A percentile compares a stretch with the other conserved stretches of the same genome.
Evolutionary conservation across 306 rosid species (phyloP).

Genomic region (Albizia julibrissin): DNA sequence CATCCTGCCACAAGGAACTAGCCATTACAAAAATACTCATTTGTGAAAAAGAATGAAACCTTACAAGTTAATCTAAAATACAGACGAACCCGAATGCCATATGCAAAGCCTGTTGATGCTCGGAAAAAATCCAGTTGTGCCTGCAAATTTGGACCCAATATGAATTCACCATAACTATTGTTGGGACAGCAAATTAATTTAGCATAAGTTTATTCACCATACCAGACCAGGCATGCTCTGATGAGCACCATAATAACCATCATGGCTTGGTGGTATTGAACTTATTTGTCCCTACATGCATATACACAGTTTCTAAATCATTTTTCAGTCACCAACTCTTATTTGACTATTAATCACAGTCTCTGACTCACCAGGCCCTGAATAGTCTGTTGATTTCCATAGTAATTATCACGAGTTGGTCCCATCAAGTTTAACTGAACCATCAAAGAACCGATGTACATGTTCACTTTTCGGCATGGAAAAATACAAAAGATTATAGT

Average conservation of each 20-base stretch:
- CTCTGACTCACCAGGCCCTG: conserved; percentile 78
- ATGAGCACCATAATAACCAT: conserved; percentile 79
- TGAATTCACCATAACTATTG: conserved; percentile 29
- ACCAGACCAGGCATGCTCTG: conserved; percentile 95
- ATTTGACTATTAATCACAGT: conserved; percentile 25
- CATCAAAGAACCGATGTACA: conserved; percentile 35
- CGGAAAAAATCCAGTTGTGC: conserved; percentile 95
- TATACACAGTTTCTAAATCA: conserved; percentile 37
- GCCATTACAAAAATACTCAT: conserved; percentile 26
- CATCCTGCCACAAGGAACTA: conserved; percentile 69
- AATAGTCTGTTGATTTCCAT: conserved; percentile 85
- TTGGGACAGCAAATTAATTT: conserved; percentile 28
- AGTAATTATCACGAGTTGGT: conserved; percentile 91
- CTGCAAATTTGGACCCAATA: conserved; percentile 54
- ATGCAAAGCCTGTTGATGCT: conserved; percentile 63
- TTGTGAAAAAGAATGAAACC: not conserved
- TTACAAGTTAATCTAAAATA: conserved; percentile 7
- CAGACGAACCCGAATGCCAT: conserved; percentile 72
- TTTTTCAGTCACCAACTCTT: conserved; percentile 29
- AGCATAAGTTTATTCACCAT: conserved; percentile 32
- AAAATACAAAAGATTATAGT: conserved; percentile 31
- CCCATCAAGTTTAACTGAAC: conserved; percentile 91
- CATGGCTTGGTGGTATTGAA: conserved; percentile 87
- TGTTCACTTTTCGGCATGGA: conserved; percentile 6
- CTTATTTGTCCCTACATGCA: conserved; percentile 81